Base-by-base conservation (phyloP, 1,284 basidiomycete species). In the Cryptococcus wingfieldii region DNA sequence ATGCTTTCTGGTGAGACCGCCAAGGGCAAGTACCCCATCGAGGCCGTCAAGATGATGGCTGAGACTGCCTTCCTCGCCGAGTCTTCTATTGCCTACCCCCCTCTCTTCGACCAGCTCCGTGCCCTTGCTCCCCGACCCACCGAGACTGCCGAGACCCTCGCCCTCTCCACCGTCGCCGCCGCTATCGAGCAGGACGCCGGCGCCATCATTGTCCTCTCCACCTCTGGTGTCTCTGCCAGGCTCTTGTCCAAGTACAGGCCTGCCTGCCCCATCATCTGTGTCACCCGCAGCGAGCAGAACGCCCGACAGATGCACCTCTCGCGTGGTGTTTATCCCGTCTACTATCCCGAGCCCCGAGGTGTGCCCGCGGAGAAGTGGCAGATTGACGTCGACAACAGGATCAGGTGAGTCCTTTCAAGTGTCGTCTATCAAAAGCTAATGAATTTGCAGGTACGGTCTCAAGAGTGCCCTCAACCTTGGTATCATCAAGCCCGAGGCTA, bases 1-100 rank as follows among this genome's bases (percentile, higher is more conserved):
- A 98, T 98, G 93, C 81, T 98, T 76, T 96, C 93, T 25, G 93
- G 94, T 63, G 93, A 98, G 81, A 97, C 94, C 53, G 93, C 93
- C 62, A 98, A 97, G 82, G 93, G 93, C 64, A 80, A 83, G 61
- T 98, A 98, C 79, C 93, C 93, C 54, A 84, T 94, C 71, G 85
- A 93, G 77, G 92, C 95, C 89, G 93, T 96, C 65, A 83, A 92
- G 66, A 94, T 96, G 92, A 98, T 98, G 93, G 93, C 93, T 49
- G 94, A 98, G 82, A 96, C 92, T 7, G 96, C 93, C 71, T 83
- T 90, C 72, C 86, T 97, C 63, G 94, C 93, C 59, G 93, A 98
- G 80, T 84, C 86, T 52, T 88, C 94, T 38, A 90, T 94, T 76
- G 92, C 89, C 80, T 92, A 96, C 77, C 89, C 89, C 45, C 89